These are phyloP conservation scores for Taphrina pruni DNA, from an alignment of 1,139 yeast species.

Conservation along the genomic window DNA sequence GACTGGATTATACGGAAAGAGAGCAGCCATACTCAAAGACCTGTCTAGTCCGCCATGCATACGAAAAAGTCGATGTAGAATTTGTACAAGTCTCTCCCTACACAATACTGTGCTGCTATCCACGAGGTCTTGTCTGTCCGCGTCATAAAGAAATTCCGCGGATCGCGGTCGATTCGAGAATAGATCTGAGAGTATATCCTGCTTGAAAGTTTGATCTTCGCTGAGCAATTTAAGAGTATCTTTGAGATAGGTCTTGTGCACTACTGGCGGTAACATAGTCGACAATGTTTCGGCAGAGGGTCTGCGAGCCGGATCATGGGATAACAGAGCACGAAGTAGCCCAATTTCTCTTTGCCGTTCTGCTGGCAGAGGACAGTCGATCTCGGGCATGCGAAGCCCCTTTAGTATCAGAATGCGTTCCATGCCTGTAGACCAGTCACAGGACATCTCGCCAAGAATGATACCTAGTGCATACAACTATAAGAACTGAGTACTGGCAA, in stretches of 20 bases:
- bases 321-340: conserved; percentile 63
- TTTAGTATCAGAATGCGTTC: conserved; percentile 78
- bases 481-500: not conserved
- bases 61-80: conserved; percentile 65
- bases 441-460: conserved; percentile 93
- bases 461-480: conserved; percentile 77
- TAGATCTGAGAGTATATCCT: conserved; percentile 74
- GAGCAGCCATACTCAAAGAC: conserved; percentile 58
- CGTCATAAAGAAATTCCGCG: conserved; percentile 76
- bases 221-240: conserved; percentile 52
- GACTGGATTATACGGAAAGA: conserved; percentile 81
- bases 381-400: conserved; percentile 67
- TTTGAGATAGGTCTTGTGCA: conserved; percentile 63
- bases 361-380: conserved; percentile 65
- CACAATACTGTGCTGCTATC: conserved; percentile 71
- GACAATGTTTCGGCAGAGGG: conserved; percentile 77
- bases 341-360: conserved; percentile 52
- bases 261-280: conserved; percentile 75
- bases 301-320: conserved; percentile 76
- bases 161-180: conserved; percentile 90
- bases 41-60: conserved; percentile 83
- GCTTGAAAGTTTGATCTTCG: conserved; percentile 86
- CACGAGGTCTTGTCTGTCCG: conserved; percentile 82
- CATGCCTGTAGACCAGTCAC: conserved; percentile 83
- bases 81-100: conserved; percentile 49